Evolutionary conservation across 106 monocot genomes (phyloP).

Genomic region (Narthecium ossifragum): DNA sequence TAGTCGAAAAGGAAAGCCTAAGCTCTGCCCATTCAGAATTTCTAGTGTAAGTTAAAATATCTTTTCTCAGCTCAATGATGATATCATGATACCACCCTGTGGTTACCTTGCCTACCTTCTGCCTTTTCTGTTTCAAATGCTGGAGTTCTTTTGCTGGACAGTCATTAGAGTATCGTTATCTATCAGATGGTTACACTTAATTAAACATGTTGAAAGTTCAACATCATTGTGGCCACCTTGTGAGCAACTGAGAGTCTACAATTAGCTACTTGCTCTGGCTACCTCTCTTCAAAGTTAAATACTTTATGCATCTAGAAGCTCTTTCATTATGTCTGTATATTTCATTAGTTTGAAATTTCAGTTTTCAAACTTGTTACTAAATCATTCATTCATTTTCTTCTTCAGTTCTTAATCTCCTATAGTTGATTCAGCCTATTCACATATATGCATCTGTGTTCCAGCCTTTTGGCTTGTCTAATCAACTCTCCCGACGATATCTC

Average conservation of each 20-base stretch:
- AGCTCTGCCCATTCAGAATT: conserved; percentile 54
- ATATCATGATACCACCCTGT: not conserved
- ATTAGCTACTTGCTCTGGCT: no score
- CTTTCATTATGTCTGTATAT: no score
- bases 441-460: no score
- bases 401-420: not conserved
- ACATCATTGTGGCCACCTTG: not conserved
- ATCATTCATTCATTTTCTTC: not conserved
- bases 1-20: conserved; percentile 68
- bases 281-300: no score
- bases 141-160: not conserved
- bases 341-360: not conserved
- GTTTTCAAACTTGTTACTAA: not conserved
- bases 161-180: not conserved
- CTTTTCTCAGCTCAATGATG: not conserved
- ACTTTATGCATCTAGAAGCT: no score
- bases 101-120: not conserved
- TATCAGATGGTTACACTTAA: not conserved
- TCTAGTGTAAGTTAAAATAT: conserved; percentile 38
- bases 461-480: not conserved
- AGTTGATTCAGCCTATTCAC: no score
- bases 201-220: not conserved
- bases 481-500: not conserved
- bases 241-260: no score
- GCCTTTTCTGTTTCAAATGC: not conserved